Conservation (phyloP, 345 rosid species). For the Odontarrhena argentea region DNA sequence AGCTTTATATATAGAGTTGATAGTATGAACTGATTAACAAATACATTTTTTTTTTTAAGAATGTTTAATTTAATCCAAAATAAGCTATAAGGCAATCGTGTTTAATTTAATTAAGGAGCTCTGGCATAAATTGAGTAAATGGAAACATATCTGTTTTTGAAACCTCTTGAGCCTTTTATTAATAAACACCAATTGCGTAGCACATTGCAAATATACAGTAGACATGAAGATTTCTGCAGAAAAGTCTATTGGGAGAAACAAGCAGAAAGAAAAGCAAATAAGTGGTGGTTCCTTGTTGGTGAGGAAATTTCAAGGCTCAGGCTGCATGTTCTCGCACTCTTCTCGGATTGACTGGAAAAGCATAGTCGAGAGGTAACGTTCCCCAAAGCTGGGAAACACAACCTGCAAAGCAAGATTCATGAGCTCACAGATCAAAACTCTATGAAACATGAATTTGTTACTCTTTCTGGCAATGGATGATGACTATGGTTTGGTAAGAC, state of each 20-base stretch:
- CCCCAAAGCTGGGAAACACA: conserved; percentile 97
- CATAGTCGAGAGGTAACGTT: conserved; percentile 78
- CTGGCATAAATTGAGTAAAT: neutral
- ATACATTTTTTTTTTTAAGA: too few relatives aligned
- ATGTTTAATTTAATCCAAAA: too few relatives aligned
- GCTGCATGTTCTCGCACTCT: conserved; percentile 85
- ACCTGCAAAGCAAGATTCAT: conserved; percentile 53
- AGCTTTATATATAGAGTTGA: too few relatives aligned
- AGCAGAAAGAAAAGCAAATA: conserved; percentile 11
- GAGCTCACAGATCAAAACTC: neutral
- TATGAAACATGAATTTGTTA: neutral
- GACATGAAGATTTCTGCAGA: conserved; percentile 8
- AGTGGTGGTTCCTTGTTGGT: conserved; percentile 24
- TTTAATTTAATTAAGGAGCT: too few relatives aligned
- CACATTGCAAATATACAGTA: conserved; percentile 29
- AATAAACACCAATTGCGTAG: conserved; percentile 21
- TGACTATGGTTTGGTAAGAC: neutral
- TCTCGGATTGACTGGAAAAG: conserved; percentile 96
- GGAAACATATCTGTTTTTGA: neutral
- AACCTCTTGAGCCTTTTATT: conserved; percentile 19
- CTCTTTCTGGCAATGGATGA: neutral
- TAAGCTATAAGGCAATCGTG: too few relatives aligned
- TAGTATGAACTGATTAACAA: too few relatives aligned
- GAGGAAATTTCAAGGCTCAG: conserved; percentile 50
- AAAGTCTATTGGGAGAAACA: conserved; percentile 6